Evolutionary conservation across 1,139 yeast genomes (phyloP), one percentile per base, ranked within the genome.

Genomic region (Debaryomyces subglobosus): DNA sequence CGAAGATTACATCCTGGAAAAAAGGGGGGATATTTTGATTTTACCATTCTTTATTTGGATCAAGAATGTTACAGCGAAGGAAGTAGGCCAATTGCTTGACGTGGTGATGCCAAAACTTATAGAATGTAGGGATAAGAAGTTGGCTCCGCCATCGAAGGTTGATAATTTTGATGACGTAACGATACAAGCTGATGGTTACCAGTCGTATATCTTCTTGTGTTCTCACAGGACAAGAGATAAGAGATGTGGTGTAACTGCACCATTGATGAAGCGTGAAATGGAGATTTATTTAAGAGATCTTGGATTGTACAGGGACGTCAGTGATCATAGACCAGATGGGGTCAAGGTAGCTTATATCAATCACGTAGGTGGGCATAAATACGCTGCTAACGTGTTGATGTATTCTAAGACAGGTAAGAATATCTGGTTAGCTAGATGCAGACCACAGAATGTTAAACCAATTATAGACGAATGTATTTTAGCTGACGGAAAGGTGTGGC

Each of bases 331-430:
- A 45, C 84, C 89, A 0, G 84, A 78, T 34, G 98, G 98, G 3
- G 88, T 86, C 1, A 69, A 73, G 10, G 89, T 91, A 3, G 73
- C 78, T 3, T 90, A 67, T 58, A 78, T 88, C 20, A 90, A 89
- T 61, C 99, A 94, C 65, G 86, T 94, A 27, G 99, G 99, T 3
- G 98, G 98, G 2, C 99, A 94, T 68, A 94, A 94, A 62, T 94
- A 74, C 65, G 89, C 94, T 1, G 97, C 98, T 2, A 94, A 94
- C 66, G 88, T 89, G 2, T 77, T 90, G 47, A 79, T 92, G 24
- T 91, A 89, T 61, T 82, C 79, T 55, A 49, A 57, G 10, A 71
- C 85, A 3, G 96, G 96, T 12, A 86, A 88, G 57, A 82, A 86
- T 51, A 80, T 91, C 32, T 91, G 98, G 97, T 72, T 90, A 60